Evolutionary conservation across 208 protist species (phyloP), one percentile per base, ranked within the genome.

Genomic region (Leishmania braziliensis): DNA sequence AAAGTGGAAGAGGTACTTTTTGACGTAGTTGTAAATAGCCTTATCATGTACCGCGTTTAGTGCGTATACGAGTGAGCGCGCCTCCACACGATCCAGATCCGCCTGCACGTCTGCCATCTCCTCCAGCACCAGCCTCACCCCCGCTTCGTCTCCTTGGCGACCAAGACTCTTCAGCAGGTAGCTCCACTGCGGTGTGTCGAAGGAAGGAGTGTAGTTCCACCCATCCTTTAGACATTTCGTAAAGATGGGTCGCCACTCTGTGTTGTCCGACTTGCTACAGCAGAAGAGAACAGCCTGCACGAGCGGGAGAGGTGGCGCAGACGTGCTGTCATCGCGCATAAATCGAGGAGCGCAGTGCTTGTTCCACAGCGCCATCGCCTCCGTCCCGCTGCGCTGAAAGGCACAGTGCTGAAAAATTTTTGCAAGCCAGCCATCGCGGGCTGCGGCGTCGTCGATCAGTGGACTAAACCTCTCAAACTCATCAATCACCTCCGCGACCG

Each of bases 61-160:
- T 18, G 93, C 95, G 79, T 95, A 89, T 23, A 96, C 89, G 43
- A 96, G 75, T 39, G 92, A 94, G 56, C 92, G 88, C 6, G 93
- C 87, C 80, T 95, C 90, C 23, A 98, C 85, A 68, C 91, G 93
- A 86, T 96, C 93, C 3, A 96, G 75, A 80, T 97, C 93, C 26
- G 92, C 93, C 80, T 98, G 92, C 53, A 96, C 93, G 71, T 96
- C 93, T 26, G 95, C 79, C 92, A 97, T 97, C 88, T 98, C 93
- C 62, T 96, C 92, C 65, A 98, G 75, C 26, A 98, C 53, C 68
- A 93, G 60, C 72, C 87, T 75, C 51, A 96, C 89, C 5, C 92
- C 95, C 14, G 90, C 60, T 79, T 96, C 93, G 73, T 98, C 95
- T 16, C 89, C 92, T 78, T 95, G 91, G 23, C 90, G 84, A 2